Evolutionary conservation across 148 eudicot species (phyloP).

Genomic region (Linanthus parryae): DNA sequence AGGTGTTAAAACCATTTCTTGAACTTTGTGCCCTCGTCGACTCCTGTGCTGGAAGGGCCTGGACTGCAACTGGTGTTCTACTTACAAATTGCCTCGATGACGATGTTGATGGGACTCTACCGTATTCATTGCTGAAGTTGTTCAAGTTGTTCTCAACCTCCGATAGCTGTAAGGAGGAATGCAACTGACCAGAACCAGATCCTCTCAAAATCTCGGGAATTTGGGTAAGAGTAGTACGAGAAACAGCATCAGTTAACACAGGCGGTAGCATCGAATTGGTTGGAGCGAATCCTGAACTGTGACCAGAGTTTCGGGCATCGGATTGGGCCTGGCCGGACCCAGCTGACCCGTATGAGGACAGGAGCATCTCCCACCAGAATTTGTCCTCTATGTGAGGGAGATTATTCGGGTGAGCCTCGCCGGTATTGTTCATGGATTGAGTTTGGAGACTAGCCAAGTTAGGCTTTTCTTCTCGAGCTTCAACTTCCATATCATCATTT

Average conservation of each 20-base stretch:
- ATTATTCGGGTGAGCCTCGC: constrained; percentile 25
- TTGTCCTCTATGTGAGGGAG: constrained; percentile 25
- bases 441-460: constrained; percentile 19
- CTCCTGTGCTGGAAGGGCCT: constrained; percentile 51
- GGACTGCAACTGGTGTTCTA: constrained; percentile 49
- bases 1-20: too few species aligned
- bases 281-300: too few species aligned
- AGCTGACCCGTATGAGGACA: constrained; percentile 20
- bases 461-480: constrained; percentile 49
- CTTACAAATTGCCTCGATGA: too few species aligned
- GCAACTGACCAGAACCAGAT: constrained; percentile 22
- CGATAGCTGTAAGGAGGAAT: constrained; percentile 35
- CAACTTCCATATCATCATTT: constrained; percentile 47
- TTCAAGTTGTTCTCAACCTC: constrained; percentile 17
- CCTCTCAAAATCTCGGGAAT: too few species aligned
- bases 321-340: constrained; percentile 16
- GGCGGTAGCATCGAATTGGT: too few species aligned
- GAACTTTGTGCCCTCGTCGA: too few species aligned
- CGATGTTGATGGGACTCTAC: constrained; percentile 23
- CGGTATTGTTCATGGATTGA: constrained; percentile 23
- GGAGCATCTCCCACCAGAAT: constrained; percentile 26
- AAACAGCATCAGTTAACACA: constrained; percentile 26
- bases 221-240: too few species aligned
- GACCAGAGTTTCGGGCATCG: too few species aligned
- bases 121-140: constrained; percentile 34